phyloP scores from a whole-genome alignment of 148 eudicot species.

The Fagopyrum esculentum region DNA sequence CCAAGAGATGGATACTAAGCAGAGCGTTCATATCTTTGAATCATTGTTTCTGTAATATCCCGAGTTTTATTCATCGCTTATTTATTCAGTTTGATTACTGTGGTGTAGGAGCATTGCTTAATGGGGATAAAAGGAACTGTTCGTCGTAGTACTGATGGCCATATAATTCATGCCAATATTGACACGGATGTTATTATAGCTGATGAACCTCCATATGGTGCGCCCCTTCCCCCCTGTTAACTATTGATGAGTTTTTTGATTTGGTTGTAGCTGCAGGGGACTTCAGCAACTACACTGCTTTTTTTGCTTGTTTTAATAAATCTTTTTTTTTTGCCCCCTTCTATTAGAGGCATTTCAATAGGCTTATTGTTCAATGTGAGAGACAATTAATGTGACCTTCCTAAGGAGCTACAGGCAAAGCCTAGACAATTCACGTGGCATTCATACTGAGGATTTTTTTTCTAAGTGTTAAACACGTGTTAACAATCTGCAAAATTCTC shows the following conservation, averaged over 20 bases:
- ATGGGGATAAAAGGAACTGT: conserved; percentile 99
- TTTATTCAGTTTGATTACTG: background rate
- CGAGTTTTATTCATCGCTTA: background rate
- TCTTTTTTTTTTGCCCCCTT: background rate
- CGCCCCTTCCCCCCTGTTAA: conserved; percentile 7
- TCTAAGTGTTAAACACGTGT: background rate
- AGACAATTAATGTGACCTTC: background rate
- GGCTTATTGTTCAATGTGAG: background rate
- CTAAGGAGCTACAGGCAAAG: too few species aligned
- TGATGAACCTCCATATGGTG: conserved; percentile 97
- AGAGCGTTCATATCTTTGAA: conserved; percentile 3
- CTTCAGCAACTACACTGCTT: background rate
- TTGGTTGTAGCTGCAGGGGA: background rate
- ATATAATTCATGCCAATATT: conserved; percentile 93
- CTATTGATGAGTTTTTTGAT: background rate
- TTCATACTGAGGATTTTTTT: background rate
- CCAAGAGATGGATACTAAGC: background rate
- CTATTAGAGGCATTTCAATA: background rate
- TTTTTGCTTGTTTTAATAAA: background rate
- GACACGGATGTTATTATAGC: conserved; percentile 97
- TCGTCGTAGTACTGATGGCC: conserved; percentile 97
- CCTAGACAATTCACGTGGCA: background rate
- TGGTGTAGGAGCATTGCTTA: conserved; percentile 86
- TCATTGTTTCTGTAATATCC: background rate
- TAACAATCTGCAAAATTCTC: background rate